A percentile compares a stretch with the other conserved stretches of the same genome.
Evolutionary conservation across 164 flowering plant genomes (phyloP).

Genomic region (Buxus sempervirens): DNA sequence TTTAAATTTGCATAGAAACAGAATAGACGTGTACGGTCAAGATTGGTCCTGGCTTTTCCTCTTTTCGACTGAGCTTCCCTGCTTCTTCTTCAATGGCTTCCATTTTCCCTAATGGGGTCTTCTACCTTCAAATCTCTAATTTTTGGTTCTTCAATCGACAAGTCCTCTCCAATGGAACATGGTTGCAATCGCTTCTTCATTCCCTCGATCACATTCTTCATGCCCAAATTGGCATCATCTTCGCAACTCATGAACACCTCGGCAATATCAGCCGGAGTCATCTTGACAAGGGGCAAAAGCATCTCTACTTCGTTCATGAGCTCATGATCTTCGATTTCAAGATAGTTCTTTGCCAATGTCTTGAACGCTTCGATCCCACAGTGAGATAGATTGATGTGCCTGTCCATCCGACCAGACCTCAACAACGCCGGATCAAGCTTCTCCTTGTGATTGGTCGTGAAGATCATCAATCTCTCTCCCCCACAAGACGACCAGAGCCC

Average conservation of each 20-base stretch:
- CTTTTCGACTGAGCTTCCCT: too few relatives aligned
- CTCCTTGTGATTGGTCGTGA: constrained; percentile 33
- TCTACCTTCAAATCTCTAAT: too few relatives aligned
- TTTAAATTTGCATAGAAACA: too few relatives aligned
- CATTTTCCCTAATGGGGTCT: too few relatives aligned
- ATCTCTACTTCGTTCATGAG: constrained; percentile 18
- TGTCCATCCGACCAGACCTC: constrained; percentile 33
- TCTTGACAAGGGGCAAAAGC: constrained; percentile 12
- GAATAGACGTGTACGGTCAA: too few relatives aligned
- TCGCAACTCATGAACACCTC: constrained; percentile 34
- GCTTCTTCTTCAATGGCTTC: too few relatives aligned
- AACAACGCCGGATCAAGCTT: constrained; percentile 29
- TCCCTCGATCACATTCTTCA: constrained; percentile 22
- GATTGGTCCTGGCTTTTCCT: too few relatives aligned
- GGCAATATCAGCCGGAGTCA: constrained; percentile 30
- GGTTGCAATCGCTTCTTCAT: constrained; percentile 17
- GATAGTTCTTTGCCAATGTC: constrained; percentile 25
- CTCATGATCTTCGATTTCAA: constrained; percentile 18
- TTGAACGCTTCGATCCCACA: constrained; percentile 23
- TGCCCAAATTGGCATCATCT: constrained; percentile 23
- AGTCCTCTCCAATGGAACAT: too few relatives aligned
- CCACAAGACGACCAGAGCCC: constrained; percentile 39
- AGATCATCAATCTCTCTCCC: constrained; percentile 30
- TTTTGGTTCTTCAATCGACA: too few relatives aligned
- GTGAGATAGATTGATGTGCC: constrained; percentile 24